Evolutionary conservation across 2,329 filamentous ascomycete genomes (phyloP).

Genomic region (Ceratocystis albifundus): DNA sequence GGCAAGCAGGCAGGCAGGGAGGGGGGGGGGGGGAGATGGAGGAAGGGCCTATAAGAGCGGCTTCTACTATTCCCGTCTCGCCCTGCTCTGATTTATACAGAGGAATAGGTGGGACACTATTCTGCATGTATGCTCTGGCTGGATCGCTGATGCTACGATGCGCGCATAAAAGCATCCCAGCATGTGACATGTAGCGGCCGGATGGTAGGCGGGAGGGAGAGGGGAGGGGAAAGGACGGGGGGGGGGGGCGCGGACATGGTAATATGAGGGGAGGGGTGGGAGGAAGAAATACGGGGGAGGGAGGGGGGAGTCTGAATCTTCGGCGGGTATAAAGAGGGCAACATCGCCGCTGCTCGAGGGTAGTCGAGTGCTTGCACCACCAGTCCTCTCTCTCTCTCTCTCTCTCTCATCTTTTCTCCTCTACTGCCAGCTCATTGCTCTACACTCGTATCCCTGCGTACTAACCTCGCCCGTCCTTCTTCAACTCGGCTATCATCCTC

Average conservation of each 20-base stretch:
- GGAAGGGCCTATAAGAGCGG: too few species aligned
- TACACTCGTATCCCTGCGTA: too few species aligned
- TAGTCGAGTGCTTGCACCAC: not conserved
- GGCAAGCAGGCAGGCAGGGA: too few species aligned
- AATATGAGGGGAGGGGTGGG: not conserved
- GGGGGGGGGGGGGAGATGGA: too few species aligned
- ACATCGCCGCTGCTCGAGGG: too few species aligned
- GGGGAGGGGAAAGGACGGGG: not conserved
- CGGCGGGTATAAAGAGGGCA: not conserved
- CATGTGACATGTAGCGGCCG: constrained; percentile 10
- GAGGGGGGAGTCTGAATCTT: too few species aligned
- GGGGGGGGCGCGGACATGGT: not conserved
- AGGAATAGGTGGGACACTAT: not conserved
- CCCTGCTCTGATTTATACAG: not conserved
- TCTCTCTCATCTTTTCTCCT: not conserved
- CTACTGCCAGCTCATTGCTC: too few species aligned
- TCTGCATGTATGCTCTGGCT: not conserved
- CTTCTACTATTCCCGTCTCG: too few species aligned
- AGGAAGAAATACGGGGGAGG: too few species aligned
- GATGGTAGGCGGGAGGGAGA: not conserved
- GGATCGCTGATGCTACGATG: not conserved
- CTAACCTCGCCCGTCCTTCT: too few species aligned
- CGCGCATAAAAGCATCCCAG: not conserved
- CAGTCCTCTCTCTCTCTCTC: not conserved
- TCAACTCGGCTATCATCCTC: not conserved